Evolutionary conservation across 306 rosid species (phyloP).

Genomic region (Prunus kanzakura): DNA sequence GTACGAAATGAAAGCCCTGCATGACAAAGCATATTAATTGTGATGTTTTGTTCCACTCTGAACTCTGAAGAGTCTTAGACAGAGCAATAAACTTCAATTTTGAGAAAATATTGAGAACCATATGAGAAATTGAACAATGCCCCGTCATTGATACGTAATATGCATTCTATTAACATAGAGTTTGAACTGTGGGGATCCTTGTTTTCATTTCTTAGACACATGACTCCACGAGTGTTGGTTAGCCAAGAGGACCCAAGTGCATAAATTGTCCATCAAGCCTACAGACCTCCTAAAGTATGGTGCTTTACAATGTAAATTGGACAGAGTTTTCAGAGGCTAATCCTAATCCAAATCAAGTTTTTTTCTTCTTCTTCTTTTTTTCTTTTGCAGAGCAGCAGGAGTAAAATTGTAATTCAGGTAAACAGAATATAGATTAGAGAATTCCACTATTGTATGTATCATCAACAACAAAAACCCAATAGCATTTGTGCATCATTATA

Average conservation of each 20-base stretch:
- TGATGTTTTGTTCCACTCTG: not conserved
- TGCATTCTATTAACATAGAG: not conserved
- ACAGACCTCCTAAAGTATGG: not conserved
- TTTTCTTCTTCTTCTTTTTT: too few species aligned
- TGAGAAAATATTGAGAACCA: not conserved
- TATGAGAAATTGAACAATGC: not conserved
- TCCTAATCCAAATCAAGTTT: not conserved
- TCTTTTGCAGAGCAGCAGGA: not conserved
- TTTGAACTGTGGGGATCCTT: not conserved
- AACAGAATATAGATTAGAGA: not conserved
- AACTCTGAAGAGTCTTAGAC: not conserved
- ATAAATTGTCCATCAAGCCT: not conserved
- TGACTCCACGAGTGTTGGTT: not conserved
- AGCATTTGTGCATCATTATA: not conserved
- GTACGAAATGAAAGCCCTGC: constrained; percentile 88
- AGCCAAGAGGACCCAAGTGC: not conserved
- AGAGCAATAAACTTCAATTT: not conserved
- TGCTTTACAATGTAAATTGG: not conserved
- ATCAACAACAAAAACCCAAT: not conserved
- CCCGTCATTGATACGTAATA: not conserved
- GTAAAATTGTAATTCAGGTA: not conserved
- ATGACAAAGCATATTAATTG: constrained; percentile 9
- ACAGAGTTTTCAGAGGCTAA: not conserved
- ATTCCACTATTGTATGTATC: not conserved
- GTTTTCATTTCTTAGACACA: not conserved